Evolutionary conservation across 2,329 filamentous ascomycete genomes (phyloP).

Genomic region (Talaromyces sp.): DNA sequence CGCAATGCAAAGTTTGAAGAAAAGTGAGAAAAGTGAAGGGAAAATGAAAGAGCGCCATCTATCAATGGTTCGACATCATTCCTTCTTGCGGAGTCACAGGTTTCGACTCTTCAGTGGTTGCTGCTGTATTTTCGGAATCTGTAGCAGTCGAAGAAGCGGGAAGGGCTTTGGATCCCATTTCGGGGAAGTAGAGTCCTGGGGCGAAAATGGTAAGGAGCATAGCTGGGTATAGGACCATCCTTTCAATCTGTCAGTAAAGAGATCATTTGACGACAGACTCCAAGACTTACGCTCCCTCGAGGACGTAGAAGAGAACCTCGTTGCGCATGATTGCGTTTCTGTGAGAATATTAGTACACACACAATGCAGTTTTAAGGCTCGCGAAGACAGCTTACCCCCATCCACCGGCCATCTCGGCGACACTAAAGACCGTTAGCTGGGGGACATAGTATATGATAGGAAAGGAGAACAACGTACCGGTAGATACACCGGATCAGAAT

Average conservation of each 20-base stretch:
- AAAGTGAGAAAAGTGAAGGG: background rate
- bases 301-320: conserved; percentile 56
- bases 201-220: conserved; percentile 52
- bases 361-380: background rate
- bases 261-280: conserved; percentile 24
- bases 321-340: conserved; percentile 60
- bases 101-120: conserved; percentile 24
- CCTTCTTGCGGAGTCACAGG: conserved; percentile 4
- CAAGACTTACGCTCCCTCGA: conserved; percentile 51
- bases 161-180: conserved; percentile 39
- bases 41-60: background rate
- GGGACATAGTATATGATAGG: background rate
- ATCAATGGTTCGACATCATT: background rate
- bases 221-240: conserved; percentile 50
- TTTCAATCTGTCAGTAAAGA: background rate
- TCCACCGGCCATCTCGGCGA: conserved; percentile 61
- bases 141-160: background rate
- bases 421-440: conserved; percentile 24
- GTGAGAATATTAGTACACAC: background rate
- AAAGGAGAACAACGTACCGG: conserved; percentile 31
- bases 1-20: background rate
- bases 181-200: conserved; percentile 55
- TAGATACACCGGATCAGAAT: conserved; percentile 28
- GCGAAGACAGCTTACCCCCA: conserved; percentile 46
- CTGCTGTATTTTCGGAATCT: conserved; percentile 12